Evolutionary conservation across 2,329 filamentous ascomycete genomes (phyloP).

Genomic region (Aspergillus brasiliensis): DNA sequence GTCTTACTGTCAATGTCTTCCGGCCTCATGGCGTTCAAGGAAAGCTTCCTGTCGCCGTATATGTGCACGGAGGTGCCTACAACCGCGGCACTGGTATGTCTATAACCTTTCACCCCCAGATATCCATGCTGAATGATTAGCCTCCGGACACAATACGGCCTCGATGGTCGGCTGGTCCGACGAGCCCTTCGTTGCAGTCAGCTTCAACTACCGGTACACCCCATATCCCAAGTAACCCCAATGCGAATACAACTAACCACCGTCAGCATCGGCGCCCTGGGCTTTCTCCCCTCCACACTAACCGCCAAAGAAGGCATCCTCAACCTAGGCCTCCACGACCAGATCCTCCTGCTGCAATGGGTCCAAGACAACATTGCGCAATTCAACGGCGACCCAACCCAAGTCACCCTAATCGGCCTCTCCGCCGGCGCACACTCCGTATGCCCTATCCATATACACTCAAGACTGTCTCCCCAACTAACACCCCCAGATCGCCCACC

Average conservation of each 20-base stretch:
- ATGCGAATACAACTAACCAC: neutral
- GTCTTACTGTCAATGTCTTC: constrained; percentile 46
- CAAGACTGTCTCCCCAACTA: constrained; percentile 14
- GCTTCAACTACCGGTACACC: constrained; percentile 45
- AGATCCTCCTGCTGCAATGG: constrained; percentile 36
- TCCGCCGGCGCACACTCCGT: constrained; percentile 16
- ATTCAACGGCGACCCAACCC: constrained; percentile 11
- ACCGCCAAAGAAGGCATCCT: constrained; percentile 7
- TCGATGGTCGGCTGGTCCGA: constrained; percentile 61
- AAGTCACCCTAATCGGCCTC: constrained; percentile 13
- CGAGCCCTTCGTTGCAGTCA: constrained; percentile 48
- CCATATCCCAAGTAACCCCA: no score
- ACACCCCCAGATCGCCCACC: constrained; percentile 63
- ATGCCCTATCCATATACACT: no score
- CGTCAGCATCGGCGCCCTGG: constrained; percentile 52
- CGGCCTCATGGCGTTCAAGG: constrained; percentile 28
- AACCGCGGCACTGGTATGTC: constrained; percentile 32
- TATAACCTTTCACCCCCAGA: neutral
- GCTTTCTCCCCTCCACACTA: constrained; percentile 52
- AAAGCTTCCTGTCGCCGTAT: constrained; percentile 44
- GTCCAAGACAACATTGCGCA: constrained; percentile 11
- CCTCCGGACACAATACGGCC: constrained; percentile 56
- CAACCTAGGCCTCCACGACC: constrained; percentile 27
- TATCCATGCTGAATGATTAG: neutral
- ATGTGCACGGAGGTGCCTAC: constrained; percentile 46